Evolutionary conservation across 139 green algal species (phyloP).

Genomic region (Mesostigma viride): DNA sequence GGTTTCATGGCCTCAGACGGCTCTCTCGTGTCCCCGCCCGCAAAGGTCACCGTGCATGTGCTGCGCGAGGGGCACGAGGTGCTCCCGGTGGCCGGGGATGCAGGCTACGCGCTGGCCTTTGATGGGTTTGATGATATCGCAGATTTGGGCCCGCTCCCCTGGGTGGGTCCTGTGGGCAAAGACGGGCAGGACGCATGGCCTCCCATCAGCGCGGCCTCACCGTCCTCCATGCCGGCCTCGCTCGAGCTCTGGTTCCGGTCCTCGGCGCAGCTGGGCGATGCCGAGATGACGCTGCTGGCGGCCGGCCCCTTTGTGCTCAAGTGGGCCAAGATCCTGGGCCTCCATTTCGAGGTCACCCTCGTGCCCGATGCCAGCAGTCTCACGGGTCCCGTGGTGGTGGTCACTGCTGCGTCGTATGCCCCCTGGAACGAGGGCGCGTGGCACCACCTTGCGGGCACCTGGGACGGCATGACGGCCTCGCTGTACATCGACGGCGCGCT

Average conservation of each 20-base stretch:
- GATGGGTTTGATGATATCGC: slow-evolving; percentile 8
- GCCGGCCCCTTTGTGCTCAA: neutral
- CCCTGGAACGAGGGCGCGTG: slow-evolving; percentile 13
- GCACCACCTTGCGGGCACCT: slow-evolving; percentile 7
- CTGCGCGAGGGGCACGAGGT: neutral
- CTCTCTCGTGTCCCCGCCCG: neutral
- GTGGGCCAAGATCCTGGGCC: neutral
- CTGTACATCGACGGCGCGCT: slow-evolving; percentile 2
- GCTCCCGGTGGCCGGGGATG: neutral
- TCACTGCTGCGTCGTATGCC: too few species aligned
- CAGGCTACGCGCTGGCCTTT: slow-evolving; percentile 15
- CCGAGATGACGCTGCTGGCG: slow-evolving; percentile 9
- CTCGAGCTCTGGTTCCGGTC: slow-evolving; percentile 12
- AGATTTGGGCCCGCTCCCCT: too few species aligned
- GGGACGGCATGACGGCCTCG: neutral
- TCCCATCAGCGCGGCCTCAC: too few species aligned
- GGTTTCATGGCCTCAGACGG: slow-evolving; percentile 5
- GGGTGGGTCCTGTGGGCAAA: neutral
- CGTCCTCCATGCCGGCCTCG: too few species aligned
- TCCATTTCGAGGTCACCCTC: neutral
- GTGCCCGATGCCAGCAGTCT: neutral
- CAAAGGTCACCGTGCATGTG: slow-evolving; percentile 1
- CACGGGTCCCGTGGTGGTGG: too few species aligned
- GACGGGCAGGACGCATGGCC: too few species aligned
- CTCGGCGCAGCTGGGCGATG: neutral